These are phyloP conservation scores for Alternaria rosae DNA, from an alignment of 2,329 filamentous ascomycete species.

Conservation along the genomic window DNA sequence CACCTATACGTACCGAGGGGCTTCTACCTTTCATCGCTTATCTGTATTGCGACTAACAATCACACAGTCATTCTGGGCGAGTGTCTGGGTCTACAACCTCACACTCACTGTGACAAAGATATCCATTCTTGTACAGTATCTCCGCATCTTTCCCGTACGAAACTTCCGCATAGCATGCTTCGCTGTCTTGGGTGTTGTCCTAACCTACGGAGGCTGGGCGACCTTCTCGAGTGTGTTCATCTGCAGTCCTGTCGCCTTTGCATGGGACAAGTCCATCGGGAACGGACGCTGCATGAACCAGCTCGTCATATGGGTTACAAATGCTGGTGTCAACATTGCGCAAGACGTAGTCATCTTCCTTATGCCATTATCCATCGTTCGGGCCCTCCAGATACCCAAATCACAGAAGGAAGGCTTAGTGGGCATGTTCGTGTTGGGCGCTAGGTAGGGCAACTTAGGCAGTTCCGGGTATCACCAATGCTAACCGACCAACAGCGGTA, in stretches of 20 bases:
- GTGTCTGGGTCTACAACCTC: slow-evolving; percentile 45
- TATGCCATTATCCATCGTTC: slow-evolving; percentile 42
- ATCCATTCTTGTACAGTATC: slow-evolving; percentile 43
- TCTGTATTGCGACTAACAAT: slow-evolving; percentile 17
- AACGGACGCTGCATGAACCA: slow-evolving; percentile 42
- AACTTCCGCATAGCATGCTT: slow-evolving; percentile 40
- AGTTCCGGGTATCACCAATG: neutral
- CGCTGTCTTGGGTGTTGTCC: slow-evolving; percentile 35
- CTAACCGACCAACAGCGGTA: slow-evolving; percentile 34
- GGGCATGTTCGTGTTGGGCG: slow-evolving; percentile 48
- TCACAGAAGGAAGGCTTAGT: slow-evolving; percentile 48
- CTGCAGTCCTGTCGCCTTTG: slow-evolving; percentile 41
- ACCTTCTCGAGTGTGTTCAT: slow-evolving; percentile 45
- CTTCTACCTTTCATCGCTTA: neutral
- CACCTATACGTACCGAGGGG: neutral
- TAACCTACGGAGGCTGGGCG: slow-evolving; percentile 38
- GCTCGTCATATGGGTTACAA: slow-evolving; percentile 40
- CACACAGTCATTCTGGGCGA: slow-evolving; percentile 45
- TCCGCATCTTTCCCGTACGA: slow-evolving; percentile 39
- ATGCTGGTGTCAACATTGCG: slow-evolving; percentile 42
- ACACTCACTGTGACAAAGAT: slow-evolving; percentile 42
- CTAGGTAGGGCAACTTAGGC: slow-evolving; percentile 40
- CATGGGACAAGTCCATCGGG: slow-evolving; percentile 41
- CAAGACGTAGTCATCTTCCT: slow-evolving; percentile 45
- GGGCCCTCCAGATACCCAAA: slow-evolving; percentile 40